phyloP scores from a whole-genome alignment of 352 stramenopile species.

The Pythium monospermum region DNA sequence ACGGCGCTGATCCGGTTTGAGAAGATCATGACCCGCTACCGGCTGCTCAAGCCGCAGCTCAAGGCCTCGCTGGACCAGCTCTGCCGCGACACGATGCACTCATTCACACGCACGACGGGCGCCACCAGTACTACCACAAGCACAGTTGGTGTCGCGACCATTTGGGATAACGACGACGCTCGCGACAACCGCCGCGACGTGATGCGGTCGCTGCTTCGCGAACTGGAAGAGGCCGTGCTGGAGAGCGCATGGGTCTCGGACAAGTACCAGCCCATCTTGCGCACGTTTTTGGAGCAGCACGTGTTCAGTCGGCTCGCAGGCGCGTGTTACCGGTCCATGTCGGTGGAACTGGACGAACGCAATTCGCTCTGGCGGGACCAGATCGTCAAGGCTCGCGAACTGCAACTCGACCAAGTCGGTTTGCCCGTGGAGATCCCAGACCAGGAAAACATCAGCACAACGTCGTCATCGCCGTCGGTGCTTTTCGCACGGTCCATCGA shows the following conservation, averaged over 20 bases:
- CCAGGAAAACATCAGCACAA: neutral
- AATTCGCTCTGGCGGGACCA: conserved; percentile 64
- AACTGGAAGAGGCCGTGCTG: conserved; percentile 52
- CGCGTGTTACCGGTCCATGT: conserved; percentile 50
- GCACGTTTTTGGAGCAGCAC: conserved; percentile 69
- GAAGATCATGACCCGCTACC: conserved; percentile 57
- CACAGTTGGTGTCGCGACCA: conserved; percentile 3
- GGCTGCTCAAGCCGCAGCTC: conserved; percentile 49
- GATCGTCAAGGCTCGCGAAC: conserved; percentile 29
- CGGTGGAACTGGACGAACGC: conserved; percentile 60
- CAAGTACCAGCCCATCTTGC: conserved; percentile 23
- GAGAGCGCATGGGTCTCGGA: conserved; percentile 31
- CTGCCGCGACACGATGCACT: conserved; percentile 56
- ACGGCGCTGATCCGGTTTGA: conserved; percentile 54
- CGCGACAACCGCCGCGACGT: conserved; percentile 51
- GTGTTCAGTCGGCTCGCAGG: conserved; percentile 62
- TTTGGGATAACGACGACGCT: too few relatives aligned
- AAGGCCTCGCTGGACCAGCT: conserved; percentile 65
- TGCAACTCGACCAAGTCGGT: conserved; percentile 51
- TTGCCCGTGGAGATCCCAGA: conserved; percentile 35
- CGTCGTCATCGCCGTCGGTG: neutral
- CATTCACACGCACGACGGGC: conserved; percentile 29
- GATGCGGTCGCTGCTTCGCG: conserved; percentile 63
- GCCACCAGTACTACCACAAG: too few relatives aligned
- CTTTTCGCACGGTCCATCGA: conserved; percentile 49